Conservation (phyloP, 257 asterid genomes). For the Penstemon newberryi region DNA sequence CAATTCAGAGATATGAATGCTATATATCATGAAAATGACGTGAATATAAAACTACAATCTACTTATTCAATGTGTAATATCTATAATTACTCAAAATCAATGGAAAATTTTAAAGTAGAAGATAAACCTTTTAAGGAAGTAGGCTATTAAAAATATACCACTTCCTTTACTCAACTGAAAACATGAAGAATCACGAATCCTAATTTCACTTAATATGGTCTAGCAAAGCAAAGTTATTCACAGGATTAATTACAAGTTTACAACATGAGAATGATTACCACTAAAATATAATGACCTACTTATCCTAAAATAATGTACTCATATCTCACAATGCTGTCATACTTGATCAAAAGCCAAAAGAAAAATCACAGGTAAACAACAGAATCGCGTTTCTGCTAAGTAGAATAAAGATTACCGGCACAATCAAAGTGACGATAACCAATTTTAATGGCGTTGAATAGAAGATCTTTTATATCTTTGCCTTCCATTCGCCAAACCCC, state of each 20-base stretch:
- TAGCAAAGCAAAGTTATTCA: no score
- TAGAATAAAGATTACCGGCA: slow-evolving; percentile 38
- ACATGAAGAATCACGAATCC: not conserved
- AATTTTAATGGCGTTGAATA: slow-evolving; percentile 45
- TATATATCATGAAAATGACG: not conserved
- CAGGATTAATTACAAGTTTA: no score
- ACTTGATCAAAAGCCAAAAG: not conserved
- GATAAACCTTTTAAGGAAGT: no score
- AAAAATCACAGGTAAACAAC: not conserved
- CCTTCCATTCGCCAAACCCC: slow-evolving; percentile 62
- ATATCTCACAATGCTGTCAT: no score
- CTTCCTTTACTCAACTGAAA: not conserved
- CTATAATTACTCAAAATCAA: not conserved
- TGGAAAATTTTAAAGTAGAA: no score
- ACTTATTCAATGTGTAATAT: not conserved
- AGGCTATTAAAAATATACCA: no score
- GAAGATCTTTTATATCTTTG: slow-evolving; percentile 44
- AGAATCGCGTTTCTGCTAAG: not conserved
- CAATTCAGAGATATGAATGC: not conserved
- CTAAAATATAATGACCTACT: no score
- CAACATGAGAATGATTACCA: no score
- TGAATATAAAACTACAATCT: not conserved
- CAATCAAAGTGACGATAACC: slow-evolving; percentile 69
- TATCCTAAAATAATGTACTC: no score
- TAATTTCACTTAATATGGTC: no score